phyloP scores from a whole-genome alignment of 2,329 filamentous ascomycete genomes.

The Cercospora sp. region DNA sequence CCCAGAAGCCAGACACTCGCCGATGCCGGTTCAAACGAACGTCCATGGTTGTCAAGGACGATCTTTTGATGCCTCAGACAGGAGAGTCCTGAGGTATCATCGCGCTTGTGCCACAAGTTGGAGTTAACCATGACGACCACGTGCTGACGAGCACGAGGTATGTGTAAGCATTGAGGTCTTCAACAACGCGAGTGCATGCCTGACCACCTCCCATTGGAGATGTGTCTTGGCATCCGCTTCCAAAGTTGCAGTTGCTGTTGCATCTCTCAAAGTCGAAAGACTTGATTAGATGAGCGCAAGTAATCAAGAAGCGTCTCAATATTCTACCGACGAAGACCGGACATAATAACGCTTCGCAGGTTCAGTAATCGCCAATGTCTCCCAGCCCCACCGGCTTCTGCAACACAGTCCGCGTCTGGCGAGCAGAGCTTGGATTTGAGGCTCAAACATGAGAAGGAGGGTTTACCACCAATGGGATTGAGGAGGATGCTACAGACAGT shows the following conservation, averaged over 20 bases:
- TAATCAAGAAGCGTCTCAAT: background rate
- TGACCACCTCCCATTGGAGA: background rate
- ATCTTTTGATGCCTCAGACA: background rate
- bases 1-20: background rate
- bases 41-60: background rate
- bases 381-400: background rate
- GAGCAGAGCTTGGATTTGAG: background rate
- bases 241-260: background rate
- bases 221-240: background rate
- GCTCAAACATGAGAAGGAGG: background rate
- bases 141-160: background rate
- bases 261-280: background rate
- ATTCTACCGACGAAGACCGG: background rate
- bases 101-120: background rate
- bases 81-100: background rate
- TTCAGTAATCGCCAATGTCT: background rate
- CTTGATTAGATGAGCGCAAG: background rate
- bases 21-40: background rate
- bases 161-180: background rate
- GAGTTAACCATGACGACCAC: background rate
- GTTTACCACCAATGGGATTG: conserved; percentile 4
- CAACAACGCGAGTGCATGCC: background rate
- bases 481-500: background rate
- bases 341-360: background rate
- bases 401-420: background rate